Conservation (phyloP, 2,329 filamentous ascomycete species). For the Clonostachys solani region DNA sequence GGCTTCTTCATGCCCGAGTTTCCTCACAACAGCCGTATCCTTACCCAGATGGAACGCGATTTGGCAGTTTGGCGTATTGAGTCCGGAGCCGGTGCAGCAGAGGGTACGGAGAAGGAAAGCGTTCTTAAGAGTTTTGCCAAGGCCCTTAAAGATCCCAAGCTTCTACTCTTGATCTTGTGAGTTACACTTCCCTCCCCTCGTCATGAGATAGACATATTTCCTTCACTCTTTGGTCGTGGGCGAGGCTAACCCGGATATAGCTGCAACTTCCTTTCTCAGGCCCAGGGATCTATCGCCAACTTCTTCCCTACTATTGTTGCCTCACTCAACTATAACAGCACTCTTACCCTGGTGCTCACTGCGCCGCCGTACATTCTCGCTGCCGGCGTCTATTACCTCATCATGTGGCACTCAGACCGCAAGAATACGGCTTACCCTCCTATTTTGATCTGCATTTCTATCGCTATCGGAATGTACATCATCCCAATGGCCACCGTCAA, state of each 20-base stretch:
- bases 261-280: conserved; percentile 25
- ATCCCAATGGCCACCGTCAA: conserved; percentile 56
- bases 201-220: too few relatives aligned
- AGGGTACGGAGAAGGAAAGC: conserved; percentile 50
- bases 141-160: conserved; percentile 54
- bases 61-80: conserved; percentile 56
- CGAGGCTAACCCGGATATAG: too few relatives aligned
- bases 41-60: conserved; percentile 33
- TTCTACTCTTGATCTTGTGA: conserved; percentile 43
- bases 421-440: conserved; percentile 27
- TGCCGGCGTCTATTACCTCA: conserved; percentile 23
- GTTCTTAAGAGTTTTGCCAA: conserved; percentile 45
- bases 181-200: too few relatives aligned
- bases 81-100: conserved; percentile 60
- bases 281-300: conserved; percentile 4
- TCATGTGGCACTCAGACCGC: conserved; percentile 28
- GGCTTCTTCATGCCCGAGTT: conserved; percentile 56
- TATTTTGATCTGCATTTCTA: conserved; percentile 24
- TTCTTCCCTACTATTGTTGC: conserved; percentile 33
- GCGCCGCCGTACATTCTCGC: conserved; percentile 54
- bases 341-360: conserved; percentile 51
- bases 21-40: conserved; percentile 28
- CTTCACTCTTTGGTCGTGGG: too few relatives aligned
- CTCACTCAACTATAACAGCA: conserved; percentile 46
- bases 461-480: conserved; percentile 28